These are phyloP conservation scores for Chaetoceros muelleri DNA, from an alignment of 108 stramenopile genomes.

Conservation along the genomic window DNA sequence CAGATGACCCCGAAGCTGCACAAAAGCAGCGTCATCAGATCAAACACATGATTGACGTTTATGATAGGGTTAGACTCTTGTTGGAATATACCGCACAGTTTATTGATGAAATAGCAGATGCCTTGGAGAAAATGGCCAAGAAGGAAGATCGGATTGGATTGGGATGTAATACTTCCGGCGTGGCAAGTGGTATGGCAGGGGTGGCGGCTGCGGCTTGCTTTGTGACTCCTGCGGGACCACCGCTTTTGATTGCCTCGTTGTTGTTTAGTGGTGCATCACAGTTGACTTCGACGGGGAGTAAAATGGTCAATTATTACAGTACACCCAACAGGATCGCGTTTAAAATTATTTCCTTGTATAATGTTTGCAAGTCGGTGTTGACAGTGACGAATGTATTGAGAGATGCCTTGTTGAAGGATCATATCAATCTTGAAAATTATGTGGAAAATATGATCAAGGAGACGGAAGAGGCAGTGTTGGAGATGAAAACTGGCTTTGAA, in stretches of 20 bases:
- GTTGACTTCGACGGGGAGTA: constrained; percentile 40
- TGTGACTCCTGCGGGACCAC: constrained; percentile 56
- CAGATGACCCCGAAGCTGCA: constrained; percentile 1
- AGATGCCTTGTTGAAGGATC: constrained; percentile 31
- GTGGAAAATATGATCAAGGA: neutral
- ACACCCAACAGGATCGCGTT: constrained; percentile 56
- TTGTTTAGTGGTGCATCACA: constrained; percentile 62
- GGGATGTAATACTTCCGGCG: constrained; percentile 36
- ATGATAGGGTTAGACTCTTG: constrained; percentile 49
- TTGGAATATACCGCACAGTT: constrained; percentile 43
- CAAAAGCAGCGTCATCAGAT: constrained; percentile 20
- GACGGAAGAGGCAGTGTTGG: neutral
- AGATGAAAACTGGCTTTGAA: neutral
- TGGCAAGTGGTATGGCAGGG: constrained; percentile 52
- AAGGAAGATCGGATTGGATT: constrained; percentile 40
- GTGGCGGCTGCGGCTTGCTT: constrained; percentile 51
- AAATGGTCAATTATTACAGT: constrained; percentile 42
- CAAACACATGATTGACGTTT: constrained; percentile 50
- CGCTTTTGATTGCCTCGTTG: constrained; percentile 50
- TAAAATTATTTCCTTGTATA: constrained; percentile 50
- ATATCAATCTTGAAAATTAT: neutral
- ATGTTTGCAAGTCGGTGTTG: constrained; percentile 42
- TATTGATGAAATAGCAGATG: constrained; percentile 27
- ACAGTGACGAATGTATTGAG: constrained; percentile 41
- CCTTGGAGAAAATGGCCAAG: constrained; percentile 27